These are phyloP conservation scores for Tetrastigma voinierianum DNA, from an alignment of 164 flowering plant species.

Conservation along the genomic window DNA sequence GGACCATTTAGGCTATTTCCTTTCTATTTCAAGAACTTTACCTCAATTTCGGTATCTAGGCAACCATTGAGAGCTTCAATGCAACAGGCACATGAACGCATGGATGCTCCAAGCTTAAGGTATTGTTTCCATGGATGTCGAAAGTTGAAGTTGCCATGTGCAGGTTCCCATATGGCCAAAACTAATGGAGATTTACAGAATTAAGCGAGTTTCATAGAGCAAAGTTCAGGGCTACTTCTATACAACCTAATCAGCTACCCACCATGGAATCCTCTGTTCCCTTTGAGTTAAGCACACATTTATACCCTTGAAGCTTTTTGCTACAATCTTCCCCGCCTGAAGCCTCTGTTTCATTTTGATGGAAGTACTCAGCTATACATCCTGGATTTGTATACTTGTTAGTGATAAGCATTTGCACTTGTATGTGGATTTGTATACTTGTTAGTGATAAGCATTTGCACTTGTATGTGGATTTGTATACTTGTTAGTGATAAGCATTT, in stretches of 20 bases:
- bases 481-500: neutral
- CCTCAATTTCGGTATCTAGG: constrained; percentile 50
- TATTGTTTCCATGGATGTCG: constrained; percentile 85
- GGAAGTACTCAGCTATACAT: constrained; percentile 27
- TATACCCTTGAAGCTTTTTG: constrained; percentile 24
- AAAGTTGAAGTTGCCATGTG: constrained; percentile 66
- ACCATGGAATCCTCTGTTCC: constrained; percentile 41
- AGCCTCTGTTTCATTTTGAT: neutral
- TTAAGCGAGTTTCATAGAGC: neutral
- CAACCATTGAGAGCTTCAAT: constrained; percentile 64
- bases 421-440: neutral
- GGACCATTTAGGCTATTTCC: too few relatives aligned
- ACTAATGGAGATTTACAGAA: constrained; percentile 24
- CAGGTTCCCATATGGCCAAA: constrained; percentile 89
- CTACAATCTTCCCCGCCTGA: constrained; percentile 8
- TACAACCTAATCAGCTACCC: neutral
- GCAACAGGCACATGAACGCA: constrained; percentile 62
- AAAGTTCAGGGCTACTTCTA: neutral
- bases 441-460: neutral
- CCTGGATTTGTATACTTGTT: constrained; percentile 15
- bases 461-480: constrained; percentile 6
- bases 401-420: neutral
- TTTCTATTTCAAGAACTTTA: constrained; percentile 10
- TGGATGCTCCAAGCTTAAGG: constrained; percentile 54
- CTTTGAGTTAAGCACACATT: constrained; percentile 42